These are phyloP conservation scores for Halteria grandinella DNA, from an alignment of 73 alveolate genomes.

Conservation along the genomic window DNA sequence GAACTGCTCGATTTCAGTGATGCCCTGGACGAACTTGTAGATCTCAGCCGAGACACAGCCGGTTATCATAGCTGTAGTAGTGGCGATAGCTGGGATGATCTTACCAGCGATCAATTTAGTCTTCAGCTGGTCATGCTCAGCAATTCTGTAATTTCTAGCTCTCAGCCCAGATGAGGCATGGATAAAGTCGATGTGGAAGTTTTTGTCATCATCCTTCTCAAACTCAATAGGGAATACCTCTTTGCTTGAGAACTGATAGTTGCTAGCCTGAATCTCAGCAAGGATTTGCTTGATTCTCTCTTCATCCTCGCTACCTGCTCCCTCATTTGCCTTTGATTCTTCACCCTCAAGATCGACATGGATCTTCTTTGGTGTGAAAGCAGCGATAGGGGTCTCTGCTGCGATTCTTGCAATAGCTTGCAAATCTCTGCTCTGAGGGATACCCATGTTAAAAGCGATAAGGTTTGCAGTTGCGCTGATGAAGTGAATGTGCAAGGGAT, in stretches of 20 bases:
- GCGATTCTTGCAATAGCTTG: conserved; percentile 74
- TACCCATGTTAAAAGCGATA: conserved; percentile 81
- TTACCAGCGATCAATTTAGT: conserved; percentile 98
- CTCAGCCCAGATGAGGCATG: conserved; percentile 97
- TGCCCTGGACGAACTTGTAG: conserved; percentile 68
- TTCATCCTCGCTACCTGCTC: conserved; percentile 80
- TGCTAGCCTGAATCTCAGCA: conserved; percentile 67
- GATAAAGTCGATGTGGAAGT: conserved; percentile 98
- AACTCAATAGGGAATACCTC: conserved; percentile 81
- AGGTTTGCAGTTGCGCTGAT: conserved; percentile 85
- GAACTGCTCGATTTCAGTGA: conserved; percentile 74
- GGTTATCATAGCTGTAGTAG: conserved; percentile 99
- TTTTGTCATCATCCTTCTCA: conserved; percentile 97
- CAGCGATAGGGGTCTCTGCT: conserved; percentile 72
- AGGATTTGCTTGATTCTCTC: conserved; percentile 62
- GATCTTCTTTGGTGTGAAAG: conserved; percentile 81
- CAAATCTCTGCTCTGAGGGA: conserved; percentile 76
- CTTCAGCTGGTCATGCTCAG: conserved; percentile 83
- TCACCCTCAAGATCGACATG: conserved; percentile 81
- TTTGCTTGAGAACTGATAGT: conserved; percentile 54
- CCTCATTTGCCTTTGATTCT: too few relatives aligned
- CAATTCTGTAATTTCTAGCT: conserved; percentile 93
- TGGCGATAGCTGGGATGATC: conserved; percentile 99
- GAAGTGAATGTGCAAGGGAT: conserved; percentile 78
- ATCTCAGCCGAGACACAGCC: conserved; percentile 92